These are phyloP conservation scores for Hyphodiscus hymeniophilus DNA, from an alignment of 495 filamentous ascomycete genomes.

Conservation along the genomic window DNA sequence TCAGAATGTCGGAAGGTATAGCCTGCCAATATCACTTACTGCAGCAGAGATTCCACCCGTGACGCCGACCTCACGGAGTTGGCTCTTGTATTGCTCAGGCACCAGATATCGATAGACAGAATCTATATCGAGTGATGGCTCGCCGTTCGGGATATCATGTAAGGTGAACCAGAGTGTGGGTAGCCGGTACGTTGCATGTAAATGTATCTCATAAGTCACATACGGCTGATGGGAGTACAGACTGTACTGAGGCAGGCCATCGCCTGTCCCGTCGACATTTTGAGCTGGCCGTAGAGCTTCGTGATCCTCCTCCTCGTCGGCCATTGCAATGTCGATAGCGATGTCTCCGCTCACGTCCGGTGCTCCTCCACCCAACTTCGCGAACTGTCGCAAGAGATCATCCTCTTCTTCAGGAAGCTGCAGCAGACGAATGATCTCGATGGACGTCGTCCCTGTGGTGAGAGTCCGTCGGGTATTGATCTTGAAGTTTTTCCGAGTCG, in stretches of 20 bases:
- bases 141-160: constrained; percentile 34
- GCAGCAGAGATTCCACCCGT: constrained; percentile 72
- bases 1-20: too few relatives aligned
- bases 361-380: constrained; percentile 27
- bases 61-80: constrained; percentile 49
- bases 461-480: constrained; percentile 9
- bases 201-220: constrained; percentile 53
- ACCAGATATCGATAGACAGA: constrained; percentile 56
- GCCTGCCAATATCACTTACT: constrained; percentile 55
- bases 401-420: constrained; percentile 31
- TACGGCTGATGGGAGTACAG: constrained; percentile 28
- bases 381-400: constrained; percentile 33
- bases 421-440: constrained; percentile 40
- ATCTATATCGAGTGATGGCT: constrained; percentile 44
- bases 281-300: constrained; percentile 14
- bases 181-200: constrained; percentile 47
- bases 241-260: constrained; percentile 11
- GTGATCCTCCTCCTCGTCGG: constrained; percentile 37
- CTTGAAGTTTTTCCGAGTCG: constrained; percentile 32
- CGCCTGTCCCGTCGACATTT: constrained; percentile 1
- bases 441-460: constrained; percentile 28
- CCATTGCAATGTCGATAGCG: constrained; percentile 25
- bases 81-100: constrained; percentile 49
- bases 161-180: constrained; percentile 53
- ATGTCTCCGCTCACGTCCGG: constrained; percentile 7